Evolutionary conservation across 257 asterid species (phyloP).

Genomic region (Gynochthodes officinalis): DNA sequence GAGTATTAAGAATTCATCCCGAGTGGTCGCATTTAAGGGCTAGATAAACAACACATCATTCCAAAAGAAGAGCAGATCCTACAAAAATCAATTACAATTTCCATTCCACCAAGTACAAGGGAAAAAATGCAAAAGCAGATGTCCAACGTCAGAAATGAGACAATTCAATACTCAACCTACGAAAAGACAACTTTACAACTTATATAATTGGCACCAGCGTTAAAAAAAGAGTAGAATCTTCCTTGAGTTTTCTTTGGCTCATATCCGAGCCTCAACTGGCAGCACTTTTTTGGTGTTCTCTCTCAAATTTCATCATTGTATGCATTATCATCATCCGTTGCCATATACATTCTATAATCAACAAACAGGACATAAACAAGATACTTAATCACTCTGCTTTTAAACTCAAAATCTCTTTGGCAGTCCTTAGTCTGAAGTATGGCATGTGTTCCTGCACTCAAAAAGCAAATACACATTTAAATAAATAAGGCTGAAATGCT

Average conservation of each 20-base stretch:
- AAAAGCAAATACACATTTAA: background rate
- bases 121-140: too few species aligned
- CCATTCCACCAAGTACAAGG: too few species aligned
- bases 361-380: background rate
- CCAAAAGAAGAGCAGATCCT: too few species aligned
- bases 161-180: too few species aligned
- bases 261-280: background rate
- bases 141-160: too few species aligned
- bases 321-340: background rate
- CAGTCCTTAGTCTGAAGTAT: constrained; percentile 76
- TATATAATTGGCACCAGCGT: background rate
- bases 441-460: constrained; percentile 64
- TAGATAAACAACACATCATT: too few species aligned
- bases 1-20: too few species aligned
- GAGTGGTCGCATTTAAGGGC: too few species aligned
- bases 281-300: background rate
- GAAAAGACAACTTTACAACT: too few species aligned
- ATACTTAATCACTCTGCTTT: constrained; percentile 57
- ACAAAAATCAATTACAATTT: too few species aligned
- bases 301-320: background rate
- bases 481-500: background rate
- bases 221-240: too few species aligned
- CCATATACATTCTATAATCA: background rate
- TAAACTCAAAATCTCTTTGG: constrained; percentile 70
- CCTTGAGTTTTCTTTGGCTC: too few species aligned